Evolutionary conservation across 2,329 filamentous ascomycete genomes (phyloP), one percentile per base, ranked within the genome.

Genomic region (Colletotrichum liriopes): DNA sequence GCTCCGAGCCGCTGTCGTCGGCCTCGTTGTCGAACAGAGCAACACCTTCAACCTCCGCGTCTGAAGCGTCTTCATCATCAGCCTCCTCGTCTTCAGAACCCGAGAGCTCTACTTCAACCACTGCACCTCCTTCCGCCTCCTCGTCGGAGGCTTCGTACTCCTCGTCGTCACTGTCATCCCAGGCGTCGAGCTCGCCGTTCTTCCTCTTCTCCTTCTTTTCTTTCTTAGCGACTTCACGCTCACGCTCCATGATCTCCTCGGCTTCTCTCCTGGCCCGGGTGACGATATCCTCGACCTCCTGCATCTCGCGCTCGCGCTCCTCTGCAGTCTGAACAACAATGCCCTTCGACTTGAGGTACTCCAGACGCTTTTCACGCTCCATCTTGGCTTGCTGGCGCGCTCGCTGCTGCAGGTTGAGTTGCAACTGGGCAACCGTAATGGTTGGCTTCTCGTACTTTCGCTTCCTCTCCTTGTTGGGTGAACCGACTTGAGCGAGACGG

Each of bases 231-330:
- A 90, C 91, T 37, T 89, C 92, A 74, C 91, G 91, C 82, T 99
- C 96, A 60, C 91, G 86, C 77, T 93, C 90, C 82, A 92, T 93
- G 61, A 98, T 91, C 75, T 93, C 91, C 55, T 93, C 89, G 2
- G 92, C 95, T 79, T 98, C 94, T 73, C 91, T 87, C 69, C 95
- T 89, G 26, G 95, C 96, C 77, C 92, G 95, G 59, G 96, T 93
- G 35, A 98, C 90, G 72, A 98, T 89, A 77, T 98, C 93, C 76
- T 98, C 96, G 16, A 98, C 91, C 71, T 95, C 91, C 69, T 93
- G 91, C 81, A 94, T 90, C 79, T 97, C 93, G 43, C 90, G 90
- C 78, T 95, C 93, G 26, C 94, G 91, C 80, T 99, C 95, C 81
- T 98, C 96, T 2, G 92, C 90, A 0, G 94, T 98, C 80, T 95